Conservation (phyloP, 768 basidiomycete species). For the Psilocybe subaeruginosa region DNA sequence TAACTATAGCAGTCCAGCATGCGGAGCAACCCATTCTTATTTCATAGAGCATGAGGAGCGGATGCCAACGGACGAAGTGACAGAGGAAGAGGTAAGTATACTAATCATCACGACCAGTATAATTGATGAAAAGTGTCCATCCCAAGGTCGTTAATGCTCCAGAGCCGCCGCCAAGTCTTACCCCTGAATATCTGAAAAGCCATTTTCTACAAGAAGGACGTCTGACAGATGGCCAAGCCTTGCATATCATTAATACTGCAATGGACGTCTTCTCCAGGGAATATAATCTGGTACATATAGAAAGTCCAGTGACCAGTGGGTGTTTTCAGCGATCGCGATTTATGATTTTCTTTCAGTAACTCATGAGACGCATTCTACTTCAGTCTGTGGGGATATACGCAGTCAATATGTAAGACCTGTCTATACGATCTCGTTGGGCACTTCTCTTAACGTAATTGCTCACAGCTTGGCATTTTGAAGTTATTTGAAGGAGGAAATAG, state of each 20-base stretch:
- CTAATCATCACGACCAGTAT: too few relatives aligned
- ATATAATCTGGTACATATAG: conserved; percentile 84
- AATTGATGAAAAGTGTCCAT: too few relatives aligned
- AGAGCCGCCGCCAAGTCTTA: conserved; percentile 33
- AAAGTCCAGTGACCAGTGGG: conserved; percentile 90
- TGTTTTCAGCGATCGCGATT: conserved; percentile 20
- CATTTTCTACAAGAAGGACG: conserved; percentile 90
- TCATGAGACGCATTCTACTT: not conserved
- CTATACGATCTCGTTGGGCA: not conserved
- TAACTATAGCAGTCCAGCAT: too few relatives aligned
- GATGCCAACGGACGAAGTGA: too few relatives aligned
- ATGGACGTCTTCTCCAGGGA: conserved; percentile 72
- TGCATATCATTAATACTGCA: conserved; percentile 75
- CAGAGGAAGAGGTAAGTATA: too few relatives aligned
- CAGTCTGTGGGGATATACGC: conserved; percentile 97
- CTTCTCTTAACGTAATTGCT: not conserved
- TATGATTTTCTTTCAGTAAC: not conserved
- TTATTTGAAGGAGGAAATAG: conserved; percentile 92
- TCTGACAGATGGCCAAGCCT: conserved; percentile 83
- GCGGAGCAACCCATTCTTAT: too few relatives aligned
- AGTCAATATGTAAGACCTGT: conserved; percentile 83
- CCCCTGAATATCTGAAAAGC: conserved; percentile 78
- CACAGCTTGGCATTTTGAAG: conserved; percentile 90
- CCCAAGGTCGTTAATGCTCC: too few relatives aligned
- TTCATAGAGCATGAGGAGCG: too few relatives aligned